These are phyloP conservation scores for Urostyla sp. DNA, from an alignment of 73 alveolate species.

Conservation along the genomic window DNA sequence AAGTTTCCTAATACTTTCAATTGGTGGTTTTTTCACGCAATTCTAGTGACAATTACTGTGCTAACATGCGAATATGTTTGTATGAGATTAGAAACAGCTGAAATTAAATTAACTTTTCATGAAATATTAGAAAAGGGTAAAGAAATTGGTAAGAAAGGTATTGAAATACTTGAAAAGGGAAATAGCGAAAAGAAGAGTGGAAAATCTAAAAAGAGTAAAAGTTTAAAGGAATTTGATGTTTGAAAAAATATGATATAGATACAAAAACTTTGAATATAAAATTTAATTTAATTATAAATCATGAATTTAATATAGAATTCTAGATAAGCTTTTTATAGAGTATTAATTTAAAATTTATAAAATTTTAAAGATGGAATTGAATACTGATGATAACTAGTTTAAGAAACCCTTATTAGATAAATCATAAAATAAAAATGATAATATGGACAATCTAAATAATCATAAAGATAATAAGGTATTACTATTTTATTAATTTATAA, in stretches of 20 bases:
- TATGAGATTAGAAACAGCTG: conserved; percentile 39
- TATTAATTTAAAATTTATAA: too few relatives aligned
- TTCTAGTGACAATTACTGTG: conserved; percentile 36
- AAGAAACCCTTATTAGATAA: too few relatives aligned
- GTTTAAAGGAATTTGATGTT: background rate
- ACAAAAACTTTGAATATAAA: too few relatives aligned
- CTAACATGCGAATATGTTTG: conserved; percentile 41
- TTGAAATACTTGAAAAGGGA: background rate
- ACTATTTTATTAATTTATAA: too few relatives aligned
- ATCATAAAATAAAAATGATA: conserved; percentile 9
- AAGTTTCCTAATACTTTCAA: conserved; percentile 33
- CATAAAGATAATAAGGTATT: too few relatives aligned
- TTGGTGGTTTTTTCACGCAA: conserved; percentile 59
- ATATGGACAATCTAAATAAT: background rate
- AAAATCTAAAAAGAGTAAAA: background rate
- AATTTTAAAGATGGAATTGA: too few relatives aligned
- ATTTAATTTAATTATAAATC: too few relatives aligned
- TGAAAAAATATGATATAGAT: background rate
- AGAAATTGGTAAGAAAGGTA: conserved; percentile 40
- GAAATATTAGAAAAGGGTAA: conserved; percentile 46
- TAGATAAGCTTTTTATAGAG: too few relatives aligned
- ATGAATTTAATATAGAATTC: too few relatives aligned
- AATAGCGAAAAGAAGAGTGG: background rate
- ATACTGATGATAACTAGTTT: too few relatives aligned
- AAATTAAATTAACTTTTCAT: conserved; percentile 38